These are phyloP conservation scores for Amphicarpaea edgeworthii DNA, from an alignment of 306 rosid species.

Conservation along the genomic window DNA sequence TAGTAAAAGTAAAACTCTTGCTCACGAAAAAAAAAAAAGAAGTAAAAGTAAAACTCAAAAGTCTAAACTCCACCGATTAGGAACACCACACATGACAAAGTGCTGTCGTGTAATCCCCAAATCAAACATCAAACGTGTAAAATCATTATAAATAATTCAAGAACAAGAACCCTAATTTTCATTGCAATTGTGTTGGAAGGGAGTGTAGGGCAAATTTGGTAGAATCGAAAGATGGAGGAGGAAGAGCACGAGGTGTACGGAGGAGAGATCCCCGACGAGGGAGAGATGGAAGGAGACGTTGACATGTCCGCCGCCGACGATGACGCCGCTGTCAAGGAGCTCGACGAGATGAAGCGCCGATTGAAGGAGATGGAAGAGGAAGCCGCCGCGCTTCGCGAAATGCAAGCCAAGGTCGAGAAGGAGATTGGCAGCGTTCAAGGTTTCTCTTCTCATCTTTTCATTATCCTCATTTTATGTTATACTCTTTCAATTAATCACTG, in stretches of 20 bases:
- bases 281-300: constrained; percentile 72
- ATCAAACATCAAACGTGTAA: neutral
- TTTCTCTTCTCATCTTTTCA: constrained; percentile 22
- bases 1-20: too few relatives aligned
- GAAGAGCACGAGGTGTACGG: constrained; percentile 98
- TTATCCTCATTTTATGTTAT: neutral
- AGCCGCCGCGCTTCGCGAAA: constrained; percentile 95
- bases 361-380: constrained; percentile 97
- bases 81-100: neutral
- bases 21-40: too few relatives aligned
- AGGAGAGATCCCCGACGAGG: constrained; percentile 90
- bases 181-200: neutral
- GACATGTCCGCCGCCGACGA: constrained; percentile 88
- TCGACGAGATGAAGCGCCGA: constrained; percentile 94
- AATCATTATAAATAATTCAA: neutral
- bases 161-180: neutral
- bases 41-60: neutral
- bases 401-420: constrained; percentile 98
- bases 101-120: neutral
- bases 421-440: constrained; percentile 97
- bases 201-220: neutral
- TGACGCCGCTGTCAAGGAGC: constrained; percentile 86
- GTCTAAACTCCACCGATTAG: neutral
- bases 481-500: neutral
- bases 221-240: constrained; percentile 68